These are phyloP conservation scores for Talaromyces amestolkiae DNA, from an alignment of 2,329 filamentous ascomycete genomes.

Conservation along the genomic window DNA sequence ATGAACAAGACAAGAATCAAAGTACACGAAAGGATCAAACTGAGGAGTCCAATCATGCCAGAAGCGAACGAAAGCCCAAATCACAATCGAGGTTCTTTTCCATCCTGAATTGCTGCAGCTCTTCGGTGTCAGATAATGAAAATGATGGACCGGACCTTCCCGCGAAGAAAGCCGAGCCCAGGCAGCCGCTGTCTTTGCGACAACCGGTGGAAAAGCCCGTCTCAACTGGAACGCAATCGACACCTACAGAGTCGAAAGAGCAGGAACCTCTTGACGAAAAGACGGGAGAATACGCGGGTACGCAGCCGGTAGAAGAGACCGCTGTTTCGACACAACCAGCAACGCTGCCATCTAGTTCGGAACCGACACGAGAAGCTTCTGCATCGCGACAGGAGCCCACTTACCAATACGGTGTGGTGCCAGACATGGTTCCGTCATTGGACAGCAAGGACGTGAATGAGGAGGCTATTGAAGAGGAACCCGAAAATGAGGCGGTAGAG, in stretches of 20 bases:
- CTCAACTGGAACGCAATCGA: conserved; percentile 38
- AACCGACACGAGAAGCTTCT: conserved; percentile 29
- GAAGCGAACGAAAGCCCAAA: conserved; percentile 42
- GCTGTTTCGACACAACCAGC: conserved; percentile 28
- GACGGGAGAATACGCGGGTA: conserved; percentile 30
- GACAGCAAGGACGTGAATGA: conserved; percentile 10
- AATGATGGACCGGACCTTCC: conserved; percentile 44
- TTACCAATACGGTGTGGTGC: background rate
- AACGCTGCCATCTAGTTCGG: conserved; percentile 22
- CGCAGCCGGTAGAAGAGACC: conserved; percentile 30
- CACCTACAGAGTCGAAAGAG: conserved; percentile 39
- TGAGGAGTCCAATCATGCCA: conserved; percentile 33
- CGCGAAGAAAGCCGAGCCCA: conserved; percentile 46
- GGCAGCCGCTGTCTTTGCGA: conserved; percentile 35
- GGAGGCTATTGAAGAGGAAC: conserved; percentile 11
- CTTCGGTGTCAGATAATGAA: conserved; percentile 40
- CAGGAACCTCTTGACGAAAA: conserved; percentile 40
- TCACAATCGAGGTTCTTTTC: conserved; percentile 43
- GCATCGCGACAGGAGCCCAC: conserved; percentile 22
- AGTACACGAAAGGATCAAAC: conserved; percentile 33
- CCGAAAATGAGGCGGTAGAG: conserved; percentile 11
- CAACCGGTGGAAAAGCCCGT: conserved; percentile 41
- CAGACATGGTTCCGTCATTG: background rate
- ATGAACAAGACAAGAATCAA: conserved; percentile 33
- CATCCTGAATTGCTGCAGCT: conserved; percentile 51